Evolutionary conservation across 805 yeast genomes (phyloP).

Genomic region (Ogataea ramenticola): DNA sequence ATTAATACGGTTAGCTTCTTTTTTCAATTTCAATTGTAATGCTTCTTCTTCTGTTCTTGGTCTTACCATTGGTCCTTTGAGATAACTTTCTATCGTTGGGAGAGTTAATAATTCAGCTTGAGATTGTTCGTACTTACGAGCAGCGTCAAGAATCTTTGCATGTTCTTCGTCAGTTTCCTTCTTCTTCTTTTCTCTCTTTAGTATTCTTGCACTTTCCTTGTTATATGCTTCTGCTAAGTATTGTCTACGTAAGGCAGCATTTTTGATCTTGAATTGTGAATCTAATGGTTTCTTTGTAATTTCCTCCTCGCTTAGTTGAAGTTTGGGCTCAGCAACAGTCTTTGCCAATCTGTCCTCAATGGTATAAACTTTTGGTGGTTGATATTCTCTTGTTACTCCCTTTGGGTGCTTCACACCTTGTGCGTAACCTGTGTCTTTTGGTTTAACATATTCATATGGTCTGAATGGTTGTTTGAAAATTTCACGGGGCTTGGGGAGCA

Average conservation of each 20-base stretch:
- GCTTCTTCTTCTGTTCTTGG: constrained; percentile 67
- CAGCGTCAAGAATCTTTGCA: constrained; percentile 17
- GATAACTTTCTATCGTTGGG: constrained; percentile 67
- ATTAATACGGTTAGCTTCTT: constrained; percentile 58
- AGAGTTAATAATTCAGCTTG: constrained; percentile 59
- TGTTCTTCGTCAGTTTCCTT: constrained; percentile 17
- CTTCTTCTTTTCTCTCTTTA: constrained; percentile 17
- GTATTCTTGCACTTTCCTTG: constrained; percentile 30
- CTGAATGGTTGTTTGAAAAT: constrained; percentile 64
- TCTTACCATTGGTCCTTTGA: constrained; percentile 65
- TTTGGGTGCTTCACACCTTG: constrained; percentile 61
- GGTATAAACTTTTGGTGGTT: constrained; percentile 44
- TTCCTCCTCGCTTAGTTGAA: constrained; percentile 23
- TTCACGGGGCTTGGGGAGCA: constrained; percentile 71
- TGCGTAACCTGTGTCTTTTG: constrained; percentile 60
- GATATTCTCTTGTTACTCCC: constrained; percentile 51
- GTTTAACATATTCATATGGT: constrained; percentile 42
- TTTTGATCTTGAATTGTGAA: constrained; percentile 40
- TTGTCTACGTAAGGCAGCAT: constrained; percentile 63
- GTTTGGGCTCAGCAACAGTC: constrained; percentile 38
- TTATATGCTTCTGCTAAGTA: constrained; percentile 57
- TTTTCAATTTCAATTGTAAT: constrained; percentile 47
- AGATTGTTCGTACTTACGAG: constrained; percentile 34
- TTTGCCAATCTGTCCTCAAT: constrained; percentile 52
- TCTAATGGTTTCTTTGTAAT: constrained; percentile 26